Evolutionary conservation across 768 basidiomycete genomes (phyloP), one percentile per base, ranked within the genome.

Genomic region (Saitozyma podzolica): DNA sequence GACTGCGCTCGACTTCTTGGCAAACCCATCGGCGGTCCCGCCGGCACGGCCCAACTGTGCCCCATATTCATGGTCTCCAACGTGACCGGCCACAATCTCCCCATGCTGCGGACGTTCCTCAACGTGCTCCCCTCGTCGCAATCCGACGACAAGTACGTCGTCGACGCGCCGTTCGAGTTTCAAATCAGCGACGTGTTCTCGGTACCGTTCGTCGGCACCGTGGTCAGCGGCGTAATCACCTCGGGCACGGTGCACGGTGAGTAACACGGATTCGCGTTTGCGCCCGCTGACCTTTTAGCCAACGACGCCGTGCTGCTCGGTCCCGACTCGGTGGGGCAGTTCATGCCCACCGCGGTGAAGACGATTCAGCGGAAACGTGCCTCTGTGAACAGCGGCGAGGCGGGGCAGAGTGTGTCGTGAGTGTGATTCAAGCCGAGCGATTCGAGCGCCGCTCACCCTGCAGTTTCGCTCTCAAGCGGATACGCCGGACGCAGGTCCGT

Each of bases 341-440:
- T 88, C 79, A 85, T 87, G 64, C 84, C 85, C 45, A 90, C 90
- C 0, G 82, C 86, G 9, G 82, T 99, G 64, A 92, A 90, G 82
- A 89, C 87, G 68, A 99, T 99, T 81, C 94, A 98, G 80, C 85
- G 94, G 61, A 99, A 97, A 79, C 89, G 93, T 41, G 92, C 89
- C 19, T 83, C 88, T 58, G 92, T 99, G 3, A 83, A 83, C 14
- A 84, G 84, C 13, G 96, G 91, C 0, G 94, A 97, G 71, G 96
- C 96, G 7, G 96, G 96, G 2, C 96, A 99, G 80, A 91, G 90
- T 54, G 93, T 99, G 17, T 90, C 91, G 8, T 73, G 17, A 59
- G 71, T 63, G 37, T 19, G 39, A 17, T 9, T 49, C 49, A 51
- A 10, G 9, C 13, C 37, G 9, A 50, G 29, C 29, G 29, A 5